These are phyloP conservation scores for Gymnopus androsaceus DNA, from an alignment of 1,284 basidiomycete genomes.

Conservation along the genomic window DNA sequence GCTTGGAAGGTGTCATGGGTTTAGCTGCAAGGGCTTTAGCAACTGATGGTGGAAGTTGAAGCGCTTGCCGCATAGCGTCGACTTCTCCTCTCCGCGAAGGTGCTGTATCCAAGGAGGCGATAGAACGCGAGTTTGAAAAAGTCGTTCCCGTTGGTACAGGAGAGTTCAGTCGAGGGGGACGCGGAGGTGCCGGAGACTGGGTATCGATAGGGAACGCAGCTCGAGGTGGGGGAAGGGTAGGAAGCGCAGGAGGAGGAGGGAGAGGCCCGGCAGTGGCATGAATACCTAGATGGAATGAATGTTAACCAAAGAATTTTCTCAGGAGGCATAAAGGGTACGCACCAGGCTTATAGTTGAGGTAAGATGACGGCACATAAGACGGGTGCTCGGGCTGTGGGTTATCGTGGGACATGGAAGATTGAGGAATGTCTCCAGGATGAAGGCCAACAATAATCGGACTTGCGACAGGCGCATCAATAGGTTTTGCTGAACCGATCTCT, in stretches of 20 bases:
- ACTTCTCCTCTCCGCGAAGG: constrained; percentile 45
- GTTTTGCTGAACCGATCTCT: constrained; percentile 58
- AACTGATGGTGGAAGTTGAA: constrained; percentile 59
- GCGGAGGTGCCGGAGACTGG: constrained; percentile 54
- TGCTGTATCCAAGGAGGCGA: constrained; percentile 14
- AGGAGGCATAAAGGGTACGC: too few relatives aligned
- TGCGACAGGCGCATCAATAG: constrained; percentile 57
- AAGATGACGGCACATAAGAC: constrained; percentile 32
- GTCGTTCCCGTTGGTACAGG: constrained; percentile 29
- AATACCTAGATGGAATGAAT: constrained; percentile 40
- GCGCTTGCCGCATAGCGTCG: constrained; percentile 55
- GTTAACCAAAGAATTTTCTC: constrained; percentile 1
- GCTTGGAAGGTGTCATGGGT: background rate
- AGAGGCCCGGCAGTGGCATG: constrained; percentile 73
- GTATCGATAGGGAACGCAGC: constrained; percentile 50
- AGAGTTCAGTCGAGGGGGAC: constrained; percentile 63
- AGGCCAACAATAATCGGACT: constrained; percentile 53
- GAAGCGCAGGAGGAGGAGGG: constrained; percentile 71
- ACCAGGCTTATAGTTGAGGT: constrained; percentile 63
- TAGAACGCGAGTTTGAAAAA: constrained; percentile 1
- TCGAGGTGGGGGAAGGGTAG: constrained; percentile 67
- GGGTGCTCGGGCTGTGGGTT: constrained; percentile 15
- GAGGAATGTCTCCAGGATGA: background rate
- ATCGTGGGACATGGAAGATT: constrained; percentile 10
- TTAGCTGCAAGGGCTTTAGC: constrained; percentile 39